Conservation (phyloP, 305 asterid genomes). For the Andrographis paniculata region DNA sequence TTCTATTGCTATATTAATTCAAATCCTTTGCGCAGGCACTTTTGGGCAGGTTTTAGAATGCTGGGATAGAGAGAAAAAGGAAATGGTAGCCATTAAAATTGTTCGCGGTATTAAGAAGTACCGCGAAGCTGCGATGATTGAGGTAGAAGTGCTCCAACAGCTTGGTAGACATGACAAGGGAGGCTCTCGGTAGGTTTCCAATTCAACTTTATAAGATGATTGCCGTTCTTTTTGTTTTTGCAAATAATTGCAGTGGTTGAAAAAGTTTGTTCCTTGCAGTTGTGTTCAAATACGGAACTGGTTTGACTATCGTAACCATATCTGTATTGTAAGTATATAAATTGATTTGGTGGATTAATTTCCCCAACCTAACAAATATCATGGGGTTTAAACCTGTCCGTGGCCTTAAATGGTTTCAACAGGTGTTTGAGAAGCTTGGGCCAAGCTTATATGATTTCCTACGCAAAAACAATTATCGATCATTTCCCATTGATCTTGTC, state of each 20-base stretch:
- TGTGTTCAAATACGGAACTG: conserved; percentile 99
- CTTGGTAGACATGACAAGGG: conserved; percentile 82
- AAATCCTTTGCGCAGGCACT: conserved; percentile 38
- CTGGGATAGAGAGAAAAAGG: conserved; percentile 77
- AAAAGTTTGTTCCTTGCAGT: conserved; percentile 92
- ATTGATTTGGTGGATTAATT: conserved; percentile 69
- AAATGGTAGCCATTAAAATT: conserved; percentile 87
- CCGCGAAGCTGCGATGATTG: conserved; percentile 94
- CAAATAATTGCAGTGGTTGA: conserved; percentile 50
- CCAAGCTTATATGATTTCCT: conserved; percentile 98
- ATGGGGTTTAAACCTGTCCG: conserved; percentile 63
- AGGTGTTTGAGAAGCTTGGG: conserved; percentile 99
- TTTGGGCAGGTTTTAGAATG: conserved; percentile 93
- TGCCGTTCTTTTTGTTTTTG: conserved; percentile 20
- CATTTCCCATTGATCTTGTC: conserved; percentile 95
- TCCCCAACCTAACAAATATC: conserved; percentile 55
- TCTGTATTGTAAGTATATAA: conserved; percentile 94
- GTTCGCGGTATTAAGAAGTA: conserved; percentile 78
- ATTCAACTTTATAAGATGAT: background rate
- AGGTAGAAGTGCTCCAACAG: conserved; percentile 77
- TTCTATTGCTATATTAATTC: conserved; percentile 8
- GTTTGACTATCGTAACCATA: conserved; percentile 99
- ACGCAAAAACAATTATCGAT: conserved; percentile 94
- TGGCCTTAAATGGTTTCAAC: conserved; percentile 73
- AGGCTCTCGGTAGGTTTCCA: conserved; percentile 63